Evolutionary conservation across 495 filamentous ascomycete genomes (phyloP).

Genomic region (Aspergillus bertholletiae): DNA sequence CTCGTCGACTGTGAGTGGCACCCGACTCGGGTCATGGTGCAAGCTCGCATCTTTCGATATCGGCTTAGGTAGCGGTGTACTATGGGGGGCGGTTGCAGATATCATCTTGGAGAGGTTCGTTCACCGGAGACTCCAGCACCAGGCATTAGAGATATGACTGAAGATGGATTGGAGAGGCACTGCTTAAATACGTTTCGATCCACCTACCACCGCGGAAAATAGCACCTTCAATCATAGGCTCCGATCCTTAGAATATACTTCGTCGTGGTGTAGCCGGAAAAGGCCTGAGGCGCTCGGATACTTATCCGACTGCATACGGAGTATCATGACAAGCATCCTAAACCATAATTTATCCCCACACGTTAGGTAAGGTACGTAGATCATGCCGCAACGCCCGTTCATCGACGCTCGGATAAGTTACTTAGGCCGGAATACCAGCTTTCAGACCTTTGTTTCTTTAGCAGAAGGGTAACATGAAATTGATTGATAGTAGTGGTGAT

Average conservation of each 20-base stretch:
- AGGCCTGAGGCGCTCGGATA: conserved; percentile 1
- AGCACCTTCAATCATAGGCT: background rate
- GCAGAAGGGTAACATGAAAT: too few relatives aligned
- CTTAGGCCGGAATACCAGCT: too few relatives aligned
- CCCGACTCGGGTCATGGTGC: background rate
- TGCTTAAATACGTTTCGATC: background rate
- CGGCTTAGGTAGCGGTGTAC: conserved; percentile 5
- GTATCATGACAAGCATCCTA: background rate
- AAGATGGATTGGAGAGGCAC: background rate
- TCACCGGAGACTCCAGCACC: conserved; percentile 1
- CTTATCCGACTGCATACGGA: background rate
- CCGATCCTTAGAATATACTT: background rate
- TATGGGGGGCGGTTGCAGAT: conserved; percentile 7
- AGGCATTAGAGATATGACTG: background rate
- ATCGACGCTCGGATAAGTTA: background rate
- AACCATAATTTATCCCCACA: too few relatives aligned
- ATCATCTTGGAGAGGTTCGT: conserved; percentile 7
- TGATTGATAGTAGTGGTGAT: too few relatives aligned
- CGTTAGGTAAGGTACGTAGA: too few relatives aligned
- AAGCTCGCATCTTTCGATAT: conserved; percentile 1
- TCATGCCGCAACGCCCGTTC: background rate
- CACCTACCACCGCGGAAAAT: background rate
- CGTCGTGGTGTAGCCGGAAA: conserved; percentile 2
- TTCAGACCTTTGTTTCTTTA: too few relatives aligned
- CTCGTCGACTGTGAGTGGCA: conserved; percentile 24